A percentile compares a stretch with the other conserved stretches of the same genome.
Evolutionary conservation across 2,329 filamentous ascomycete genomes (phyloP).

Genomic region (Penicillium thymicola): DNA sequence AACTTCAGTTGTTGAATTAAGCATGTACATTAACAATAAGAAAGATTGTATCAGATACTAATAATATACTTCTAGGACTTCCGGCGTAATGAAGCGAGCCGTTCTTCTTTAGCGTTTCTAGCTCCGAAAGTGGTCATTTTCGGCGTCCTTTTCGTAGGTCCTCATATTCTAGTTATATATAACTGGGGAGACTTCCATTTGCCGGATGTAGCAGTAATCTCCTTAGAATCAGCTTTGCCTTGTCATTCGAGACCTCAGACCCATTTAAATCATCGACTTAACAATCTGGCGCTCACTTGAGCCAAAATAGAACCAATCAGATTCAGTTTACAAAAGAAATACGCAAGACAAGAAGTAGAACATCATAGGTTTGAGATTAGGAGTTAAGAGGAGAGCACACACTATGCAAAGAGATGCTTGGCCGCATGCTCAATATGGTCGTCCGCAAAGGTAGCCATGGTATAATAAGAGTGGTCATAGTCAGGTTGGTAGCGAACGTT

Average conservation of each 20-base stretch:
- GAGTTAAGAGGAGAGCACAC: conserved; percentile 28
- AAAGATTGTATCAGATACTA: too few species aligned
- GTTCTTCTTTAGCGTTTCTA: too few species aligned
- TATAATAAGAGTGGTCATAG: conserved; percentile 98
- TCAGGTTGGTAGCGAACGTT: conserved; percentile 79
- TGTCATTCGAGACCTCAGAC: background rate
- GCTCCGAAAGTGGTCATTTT: too few species aligned
- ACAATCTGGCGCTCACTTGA: conserved; percentile 17
- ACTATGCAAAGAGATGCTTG: conserved; percentile 69
- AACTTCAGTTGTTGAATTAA: too few species aligned
- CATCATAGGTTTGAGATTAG: background rate
- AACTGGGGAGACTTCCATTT: too few species aligned
- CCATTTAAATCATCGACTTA: conserved; percentile 12
- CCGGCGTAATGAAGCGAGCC: too few species aligned
- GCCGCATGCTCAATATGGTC: conserved; percentile 91
- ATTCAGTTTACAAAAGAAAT: conserved; percentile 8
- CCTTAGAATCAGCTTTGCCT: too few species aligned
- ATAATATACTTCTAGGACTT: too few species aligned
- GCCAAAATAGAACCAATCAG: conserved; percentile 9
- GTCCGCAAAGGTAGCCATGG: conserved; percentile 84
- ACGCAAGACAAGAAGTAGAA: background rate
- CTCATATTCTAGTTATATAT: too few species aligned
- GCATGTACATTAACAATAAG: too few species aligned
- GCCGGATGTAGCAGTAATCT: too few species aligned
- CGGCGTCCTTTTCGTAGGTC: too few species aligned